phyloP scores from a whole-genome alignment of 75 land plant species.

The Isoetes taiwanensis region DNA sequence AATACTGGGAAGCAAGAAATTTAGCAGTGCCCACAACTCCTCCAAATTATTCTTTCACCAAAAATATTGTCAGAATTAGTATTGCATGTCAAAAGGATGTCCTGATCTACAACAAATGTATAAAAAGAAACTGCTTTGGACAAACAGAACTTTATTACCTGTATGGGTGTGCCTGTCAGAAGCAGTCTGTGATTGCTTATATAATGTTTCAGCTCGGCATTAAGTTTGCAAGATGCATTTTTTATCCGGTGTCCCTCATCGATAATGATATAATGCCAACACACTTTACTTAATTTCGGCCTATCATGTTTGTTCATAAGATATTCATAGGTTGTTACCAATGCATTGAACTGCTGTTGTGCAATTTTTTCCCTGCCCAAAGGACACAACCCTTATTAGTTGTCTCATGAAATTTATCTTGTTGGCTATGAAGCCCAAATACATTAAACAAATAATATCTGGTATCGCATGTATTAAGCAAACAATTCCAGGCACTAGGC shows the following conservation, averaged over 20 bases:
- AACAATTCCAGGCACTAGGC: no score
- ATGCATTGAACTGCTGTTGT: slow-evolving; percentile 90
- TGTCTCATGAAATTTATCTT: no score
- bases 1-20: slow-evolving; percentile 86
- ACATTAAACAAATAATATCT: no score
- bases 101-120: no score
- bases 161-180: slow-evolving; percentile 93
- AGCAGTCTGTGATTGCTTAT: slow-evolving; percentile 79
- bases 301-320: slow-evolving; percentile 98
- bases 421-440: no score
- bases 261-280: slow-evolving; percentile 96
- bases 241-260: slow-evolving; percentile 99
- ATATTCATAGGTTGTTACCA: slow-evolving; percentile 96
- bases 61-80: no score
- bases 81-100: no score
- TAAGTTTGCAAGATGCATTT: slow-evolving; percentile 96
- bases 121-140: no score
- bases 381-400: background rate
- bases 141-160: slow-evolving; percentile 55
- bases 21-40: slow-evolving; percentile 93
- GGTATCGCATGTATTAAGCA: no score
- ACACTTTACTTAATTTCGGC: slow-evolving; percentile 78
- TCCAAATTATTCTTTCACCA: slow-evolving; percentile 84
- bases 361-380: slow-evolving; percentile 61
- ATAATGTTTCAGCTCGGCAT: slow-evolving; percentile 91